Evolutionary conservation across 2,329 filamentous ascomycete species (phyloP).

Genomic region (Furcasterigmium sp.): DNA sequence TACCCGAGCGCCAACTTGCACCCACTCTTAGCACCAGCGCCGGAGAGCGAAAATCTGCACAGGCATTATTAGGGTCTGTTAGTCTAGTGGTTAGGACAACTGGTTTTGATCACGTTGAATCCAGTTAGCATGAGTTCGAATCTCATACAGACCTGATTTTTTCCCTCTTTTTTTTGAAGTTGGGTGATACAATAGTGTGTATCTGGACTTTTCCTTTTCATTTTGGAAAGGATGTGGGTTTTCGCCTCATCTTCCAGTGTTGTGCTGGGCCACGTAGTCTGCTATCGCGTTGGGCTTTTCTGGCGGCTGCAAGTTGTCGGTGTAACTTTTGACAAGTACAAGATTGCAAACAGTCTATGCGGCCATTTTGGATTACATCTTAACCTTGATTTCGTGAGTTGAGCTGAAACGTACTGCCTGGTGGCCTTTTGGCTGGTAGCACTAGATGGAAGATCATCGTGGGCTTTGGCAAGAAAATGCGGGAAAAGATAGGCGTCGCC

Average conservation of each 20-base stretch:
- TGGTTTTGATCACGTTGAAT: too few relatives aligned
- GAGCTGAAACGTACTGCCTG: neutral
- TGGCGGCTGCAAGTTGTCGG: conserved; percentile 2
- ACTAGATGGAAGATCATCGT: conserved; percentile 20
- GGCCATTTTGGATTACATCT: neutral
- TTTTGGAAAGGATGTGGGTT: too few relatives aligned
- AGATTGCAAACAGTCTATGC: neutral
- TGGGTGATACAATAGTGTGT: too few relatives aligned
- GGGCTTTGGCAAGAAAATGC: conserved; percentile 23
- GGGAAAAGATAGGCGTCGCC: conserved; percentile 25
- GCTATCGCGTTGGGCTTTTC: conserved; percentile 1
- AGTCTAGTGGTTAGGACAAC: too few relatives aligned
- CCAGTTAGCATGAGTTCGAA: too few relatives aligned
- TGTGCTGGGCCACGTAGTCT: neutral
- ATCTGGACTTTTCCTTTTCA: too few relatives aligned
- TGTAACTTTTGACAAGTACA: neutral
- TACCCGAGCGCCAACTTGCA: too few relatives aligned
- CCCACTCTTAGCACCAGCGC: too few relatives aligned
- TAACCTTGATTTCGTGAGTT: neutral
- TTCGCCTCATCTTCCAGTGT: neutral
- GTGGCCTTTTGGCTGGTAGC: conserved; percentile 6
- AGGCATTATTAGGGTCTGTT: too few relatives aligned
- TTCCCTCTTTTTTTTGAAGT: too few relatives aligned
- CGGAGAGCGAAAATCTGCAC: too few relatives aligned
- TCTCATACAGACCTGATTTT: too few relatives aligned